Evolutionary conservation across 225 moss, liverwort and hornwort species (phyloP).

Genomic region (Pseudisothecium myosuroides): DNA sequence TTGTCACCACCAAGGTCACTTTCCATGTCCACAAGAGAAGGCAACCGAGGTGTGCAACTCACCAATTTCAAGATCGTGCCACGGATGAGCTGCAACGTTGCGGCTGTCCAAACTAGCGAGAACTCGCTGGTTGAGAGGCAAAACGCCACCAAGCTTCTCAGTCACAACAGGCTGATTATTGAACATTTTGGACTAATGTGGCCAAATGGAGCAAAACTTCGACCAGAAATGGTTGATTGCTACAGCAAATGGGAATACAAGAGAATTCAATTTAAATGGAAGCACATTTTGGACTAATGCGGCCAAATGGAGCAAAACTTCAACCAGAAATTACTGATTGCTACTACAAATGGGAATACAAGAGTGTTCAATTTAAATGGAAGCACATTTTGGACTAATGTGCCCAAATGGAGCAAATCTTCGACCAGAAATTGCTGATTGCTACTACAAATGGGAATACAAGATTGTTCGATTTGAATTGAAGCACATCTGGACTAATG

Average conservation of each 20-base stretch:
- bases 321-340: not conserved
- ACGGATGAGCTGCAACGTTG: slow-evolving; percentile 44
- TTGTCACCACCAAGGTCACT: not conserved
- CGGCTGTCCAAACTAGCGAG: slow-evolving; percentile 59
- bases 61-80: slow-evolving; percentile 33
- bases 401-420: too few relatives aligned
- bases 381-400: too few relatives aligned
- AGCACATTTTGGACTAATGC: not conserved
- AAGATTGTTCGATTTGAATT: too few relatives aligned
- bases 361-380: not conserved
- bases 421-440: too few relatives aligned
- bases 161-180: not conserved
- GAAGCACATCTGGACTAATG: too few relatives aligned
- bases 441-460: too few relatives aligned
- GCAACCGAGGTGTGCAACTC: not conserved
- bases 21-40: not conserved
- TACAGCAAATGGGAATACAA: not conserved
- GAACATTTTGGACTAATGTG: not conserved
- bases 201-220: not conserved
- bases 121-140: slow-evolving; percentile 35
- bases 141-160: slow-evolving; percentile 12
- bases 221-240: too few relatives aligned
- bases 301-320: not conserved
- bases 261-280: not conserved
- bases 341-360: too few relatives aligned